Evolutionary conservation across 2,329 filamentous ascomycete species (phyloP).

Genomic region (Bretziella fagacearum): DNA sequence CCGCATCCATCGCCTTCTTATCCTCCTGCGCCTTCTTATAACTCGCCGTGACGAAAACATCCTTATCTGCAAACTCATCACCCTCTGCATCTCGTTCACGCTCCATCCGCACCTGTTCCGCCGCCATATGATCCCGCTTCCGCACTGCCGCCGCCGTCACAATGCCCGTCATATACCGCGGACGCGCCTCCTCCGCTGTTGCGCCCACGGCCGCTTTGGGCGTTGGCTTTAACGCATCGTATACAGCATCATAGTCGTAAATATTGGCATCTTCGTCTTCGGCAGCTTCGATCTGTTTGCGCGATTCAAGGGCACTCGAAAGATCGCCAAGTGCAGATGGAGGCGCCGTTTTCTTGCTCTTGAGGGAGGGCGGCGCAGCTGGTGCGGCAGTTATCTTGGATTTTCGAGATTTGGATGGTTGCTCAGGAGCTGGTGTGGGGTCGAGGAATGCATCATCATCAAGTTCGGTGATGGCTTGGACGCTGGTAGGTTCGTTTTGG

Average conservation of each 20-base stretch:
- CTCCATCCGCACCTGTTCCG: conserved; percentile 64
- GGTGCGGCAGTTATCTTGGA: conserved; percentile 17
- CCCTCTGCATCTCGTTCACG: conserved; percentile 65
- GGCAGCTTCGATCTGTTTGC: conserved; percentile 47
- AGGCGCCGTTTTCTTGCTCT: conserved; percentile 22
- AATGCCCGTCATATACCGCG: conserved; percentile 64
- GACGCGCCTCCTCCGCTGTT: conserved; percentile 42
- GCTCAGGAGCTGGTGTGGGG: conserved; percentile 8
- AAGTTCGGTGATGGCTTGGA: conserved; percentile 44
- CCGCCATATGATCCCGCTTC: conserved; percentile 61
- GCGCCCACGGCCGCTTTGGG: conserved; percentile 41
- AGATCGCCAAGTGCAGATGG: conserved; percentile 41
- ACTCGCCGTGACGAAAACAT: conserved; percentile 70
- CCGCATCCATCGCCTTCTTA: conserved; percentile 50
- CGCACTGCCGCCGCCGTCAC: conserved; percentile 57
- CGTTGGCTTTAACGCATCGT: conserved; percentile 56
- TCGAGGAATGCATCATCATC: conserved; percentile 22
- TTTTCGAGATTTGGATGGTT: conserved; percentile 18
- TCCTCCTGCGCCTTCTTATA: conserved; percentile 72
- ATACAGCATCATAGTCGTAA: conserved; percentile 74
- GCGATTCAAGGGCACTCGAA: conserved; percentile 45
- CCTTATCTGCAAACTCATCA: conserved; percentile 65
- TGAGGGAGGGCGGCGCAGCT: conserved; percentile 16
- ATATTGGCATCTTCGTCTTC: conserved; percentile 53
- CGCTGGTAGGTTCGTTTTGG: conserved; percentile 25